Evolutionary conservation across 371 early-diverging fungal species (phyloP).

Genomic region (Rhizopus stolonifer): DNA sequence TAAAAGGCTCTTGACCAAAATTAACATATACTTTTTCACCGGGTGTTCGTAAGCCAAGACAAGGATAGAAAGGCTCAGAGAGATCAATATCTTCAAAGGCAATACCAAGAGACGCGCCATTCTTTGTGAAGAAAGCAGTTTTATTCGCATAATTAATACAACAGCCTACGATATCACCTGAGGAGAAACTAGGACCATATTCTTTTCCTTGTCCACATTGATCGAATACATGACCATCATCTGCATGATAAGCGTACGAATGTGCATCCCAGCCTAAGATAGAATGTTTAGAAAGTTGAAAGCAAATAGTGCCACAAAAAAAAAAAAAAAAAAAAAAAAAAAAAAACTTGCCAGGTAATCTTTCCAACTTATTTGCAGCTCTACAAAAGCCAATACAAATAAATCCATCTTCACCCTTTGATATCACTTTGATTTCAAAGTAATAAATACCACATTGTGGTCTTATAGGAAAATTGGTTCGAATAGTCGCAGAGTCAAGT

Average conservation of each 20-base stretch:
- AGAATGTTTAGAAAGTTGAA: no score
- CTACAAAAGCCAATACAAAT: slow-evolving; percentile 86
- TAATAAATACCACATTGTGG: slow-evolving; percentile 87
- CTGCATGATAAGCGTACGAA: slow-evolving; percentile 88
- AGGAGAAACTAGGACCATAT: slow-evolving; percentile 87
- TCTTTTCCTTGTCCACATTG: slow-evolving; percentile 67
- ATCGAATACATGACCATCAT: slow-evolving; percentile 83
- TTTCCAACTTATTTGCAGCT: slow-evolving; percentile 46
- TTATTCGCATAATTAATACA: slow-evolving; percentile 79
- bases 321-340: not conserved
- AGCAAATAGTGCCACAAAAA: no score
- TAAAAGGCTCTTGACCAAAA: slow-evolving; percentile 86
- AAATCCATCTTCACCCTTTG: slow-evolving; percentile 84
- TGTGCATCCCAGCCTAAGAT: slow-evolving; percentile 67
- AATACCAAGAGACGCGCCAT: slow-evolving; percentile 80
- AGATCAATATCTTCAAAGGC: slow-evolving; percentile 23
- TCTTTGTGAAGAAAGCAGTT: slow-evolving; percentile 86
- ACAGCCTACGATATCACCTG: slow-evolving; percentile 91
- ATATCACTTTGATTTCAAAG: slow-evolving; percentile 80
- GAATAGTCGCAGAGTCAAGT: slow-evolving; percentile 75
- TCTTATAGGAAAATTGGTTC: slow-evolving; percentile 81
- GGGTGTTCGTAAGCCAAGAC: slow-evolving; percentile 86
- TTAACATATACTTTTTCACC: slow-evolving; percentile 87
- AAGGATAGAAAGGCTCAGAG: slow-evolving; percentile 66
- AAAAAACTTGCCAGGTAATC: slow-evolving; percentile 68